These are phyloP conservation scores for Geranium rotundifolium DNA, from an alignment of 345 rosid species.

Conservation along the genomic window DNA sequence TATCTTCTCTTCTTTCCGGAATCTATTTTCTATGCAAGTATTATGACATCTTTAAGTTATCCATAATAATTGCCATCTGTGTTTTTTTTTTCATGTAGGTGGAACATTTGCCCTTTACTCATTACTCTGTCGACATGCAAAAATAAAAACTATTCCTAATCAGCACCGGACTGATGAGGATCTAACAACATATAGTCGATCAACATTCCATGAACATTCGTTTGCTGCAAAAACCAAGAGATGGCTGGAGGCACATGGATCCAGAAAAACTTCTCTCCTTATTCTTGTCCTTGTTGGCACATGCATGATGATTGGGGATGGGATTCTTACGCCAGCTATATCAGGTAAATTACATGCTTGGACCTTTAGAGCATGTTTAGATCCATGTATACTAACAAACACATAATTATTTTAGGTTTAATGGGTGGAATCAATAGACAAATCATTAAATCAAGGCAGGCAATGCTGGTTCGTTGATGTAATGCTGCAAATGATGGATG, in stretches of 20 bases:
- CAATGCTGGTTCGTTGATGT: too few species aligned
- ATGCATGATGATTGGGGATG: constrained; percentile 95
- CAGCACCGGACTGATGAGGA: constrained; percentile 88
- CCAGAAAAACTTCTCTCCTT: constrained; percentile 57
- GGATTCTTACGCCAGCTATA: constrained; percentile 94
- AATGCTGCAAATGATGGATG: too few species aligned
- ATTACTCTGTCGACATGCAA: constrained; percentile 90
- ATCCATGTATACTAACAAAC: too few species aligned
- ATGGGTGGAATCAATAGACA: too few species aligned
- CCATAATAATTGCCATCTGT: too few species aligned
- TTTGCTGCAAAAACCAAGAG: constrained; percentile 76
- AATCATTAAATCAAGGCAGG: too few species aligned
- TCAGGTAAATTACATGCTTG: constrained; percentile 45
- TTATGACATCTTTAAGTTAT: too few species aligned
- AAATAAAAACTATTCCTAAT: constrained; percentile 77
- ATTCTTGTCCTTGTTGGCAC: constrained; percentile 75
- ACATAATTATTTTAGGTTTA: too few species aligned
- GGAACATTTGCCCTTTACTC: constrained; percentile 96
- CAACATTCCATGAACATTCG: constrained; percentile 57
- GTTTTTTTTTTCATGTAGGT: constrained; percentile 34
- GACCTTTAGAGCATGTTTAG: too few species aligned
- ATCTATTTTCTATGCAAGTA: too few species aligned
- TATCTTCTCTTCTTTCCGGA: too few species aligned
- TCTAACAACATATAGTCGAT: constrained; percentile 85
- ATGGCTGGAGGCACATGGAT: constrained; percentile 61